Evolutionary conservation across 805 yeast species (phyloP), one percentile per base, ranked within the genome.

Genomic region (Cyberlindnera veronae): DNA sequence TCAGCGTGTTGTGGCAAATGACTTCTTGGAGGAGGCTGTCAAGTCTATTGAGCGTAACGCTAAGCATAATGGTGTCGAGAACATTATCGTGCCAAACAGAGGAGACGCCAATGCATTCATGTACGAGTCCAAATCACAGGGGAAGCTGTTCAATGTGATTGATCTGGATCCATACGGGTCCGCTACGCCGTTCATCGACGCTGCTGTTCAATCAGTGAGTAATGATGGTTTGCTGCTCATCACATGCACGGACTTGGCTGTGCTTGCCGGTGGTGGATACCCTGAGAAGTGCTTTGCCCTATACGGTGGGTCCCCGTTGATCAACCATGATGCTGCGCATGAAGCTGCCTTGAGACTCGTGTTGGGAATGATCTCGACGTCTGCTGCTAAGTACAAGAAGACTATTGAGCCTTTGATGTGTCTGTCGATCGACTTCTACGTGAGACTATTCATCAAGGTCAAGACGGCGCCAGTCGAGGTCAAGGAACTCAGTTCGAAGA

Each of bases 101-200:
- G 96, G 93, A 23, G 98, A 93, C 64, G 99, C 99, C n/a, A 88
- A 84, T 49, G 77, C 76, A 29, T 78, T 74, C 55, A 87, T 93
- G 95, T 69, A 81, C 38, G 64, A 43, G 59, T 64, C 54, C 47
- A 63, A 64, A 54, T 56, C 49, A 11, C 58, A 65, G 35, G 63
- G 56, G 14, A 71, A 66, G 19, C 68, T 69, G 38, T 89, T 83
- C 64, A 95, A 93, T 58, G 85, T 87, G 3, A 78, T 93, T 42
- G 99, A 93, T 63, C 71, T 93, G 37, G 99, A 93, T 62, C 99
- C 99, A 0, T 93, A 93, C 58, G 99, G 99, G 22, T 84, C 97
- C 0, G 99, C 96, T 0, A 78, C 96, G 0, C 99, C 99, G 7
- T 93, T 93, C 59, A 72, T 93, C 21, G 99, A 93, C 60, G 79